Conservation (phyloP, 2,329 filamentous ascomycete genomes). For the Penicillium sp. region DNA sequence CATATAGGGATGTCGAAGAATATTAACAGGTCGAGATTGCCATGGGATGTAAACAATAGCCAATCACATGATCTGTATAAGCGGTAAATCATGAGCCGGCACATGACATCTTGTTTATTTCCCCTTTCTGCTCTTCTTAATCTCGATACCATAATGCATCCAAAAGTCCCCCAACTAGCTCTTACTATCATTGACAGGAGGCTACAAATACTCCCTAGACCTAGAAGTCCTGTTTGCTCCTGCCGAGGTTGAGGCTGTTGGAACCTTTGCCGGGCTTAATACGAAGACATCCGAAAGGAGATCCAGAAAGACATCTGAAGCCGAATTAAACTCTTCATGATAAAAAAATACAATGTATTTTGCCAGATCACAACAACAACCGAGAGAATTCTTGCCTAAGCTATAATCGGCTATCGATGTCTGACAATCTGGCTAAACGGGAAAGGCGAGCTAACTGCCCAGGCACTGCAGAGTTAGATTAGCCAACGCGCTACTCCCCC, state of each 20-base stretch:
- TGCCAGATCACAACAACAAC: too few species aligned
- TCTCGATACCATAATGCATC: background rate
- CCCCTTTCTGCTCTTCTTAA: background rate
- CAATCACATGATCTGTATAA: background rate
- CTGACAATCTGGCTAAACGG: too few species aligned
- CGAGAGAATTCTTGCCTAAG: too few species aligned
- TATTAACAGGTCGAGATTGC: background rate
- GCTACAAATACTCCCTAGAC: background rate
- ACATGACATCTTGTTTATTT: background rate
- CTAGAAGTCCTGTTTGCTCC: background rate
- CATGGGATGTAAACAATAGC: background rate
- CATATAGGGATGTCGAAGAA: background rate
- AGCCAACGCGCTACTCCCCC: too few species aligned
- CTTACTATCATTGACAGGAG: background rate
- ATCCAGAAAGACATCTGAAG: too few species aligned
- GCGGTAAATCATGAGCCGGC: background rate
- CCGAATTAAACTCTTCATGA: too few species aligned
- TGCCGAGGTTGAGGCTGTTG: background rate
- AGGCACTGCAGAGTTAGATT: too few species aligned
- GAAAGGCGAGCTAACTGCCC: too few species aligned
- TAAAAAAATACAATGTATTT: too few species aligned
- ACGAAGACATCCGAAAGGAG: too few species aligned
- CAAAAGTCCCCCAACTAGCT: too few species aligned
- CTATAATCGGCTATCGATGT: too few species aligned
- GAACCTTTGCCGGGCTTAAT: conserved; percentile 53